Evolutionary conservation across 2,329 filamentous ascomycete genomes (phyloP), one percentile per base, ranked within the genome.

Genomic region (Cyclaneusma minus): DNA sequence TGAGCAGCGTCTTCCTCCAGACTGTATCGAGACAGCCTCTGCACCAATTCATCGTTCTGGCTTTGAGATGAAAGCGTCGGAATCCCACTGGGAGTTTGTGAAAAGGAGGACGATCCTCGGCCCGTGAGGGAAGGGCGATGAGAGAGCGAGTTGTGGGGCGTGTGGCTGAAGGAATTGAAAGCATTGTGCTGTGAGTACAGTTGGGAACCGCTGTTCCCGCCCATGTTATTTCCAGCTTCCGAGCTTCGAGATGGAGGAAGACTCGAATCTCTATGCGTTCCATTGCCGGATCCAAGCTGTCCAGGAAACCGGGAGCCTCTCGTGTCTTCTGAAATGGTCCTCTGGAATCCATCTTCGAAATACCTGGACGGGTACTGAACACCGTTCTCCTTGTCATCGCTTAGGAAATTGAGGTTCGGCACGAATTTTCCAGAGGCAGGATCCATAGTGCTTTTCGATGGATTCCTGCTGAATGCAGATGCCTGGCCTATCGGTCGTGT

Each of bases 231-330:
- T n/a, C 50, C 60, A n/a, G 49, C 46, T 22, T 64, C 58, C 4
- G 60, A 54, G 29, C 67, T 60, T 24, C 64, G 58, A 18, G 68
- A 69, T 2, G 67, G 58, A 22, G 68, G 64, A 24, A 67, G 49
- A 43, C 58, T 68, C 21, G 54, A 50, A 31, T 69, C 68, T 32
- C 64, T 56, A n/a, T 65, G 61, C 3, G 53, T 45, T 11, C 54
- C 49, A 24, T 51, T 51, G 24, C 58, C 59, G 10, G 54, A 42
- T 17, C 44, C 49, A 34, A 60, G 55, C 39, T 58, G 66, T 6
- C 56, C 50, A 4, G 51, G 28, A 14, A 56, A 52, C 9, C 52
- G 50, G 4, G 49, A 38, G 19, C 35, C n/a, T n/a, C n/a, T n/a
- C n/a, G n/a, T n/a, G n/a, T n/a, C n/a, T n/a, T n/a, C n/a, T n/a